Base-by-base conservation (phyloP, 1,139 yeast species). In the Suhomyces wounanorum region DNA sequence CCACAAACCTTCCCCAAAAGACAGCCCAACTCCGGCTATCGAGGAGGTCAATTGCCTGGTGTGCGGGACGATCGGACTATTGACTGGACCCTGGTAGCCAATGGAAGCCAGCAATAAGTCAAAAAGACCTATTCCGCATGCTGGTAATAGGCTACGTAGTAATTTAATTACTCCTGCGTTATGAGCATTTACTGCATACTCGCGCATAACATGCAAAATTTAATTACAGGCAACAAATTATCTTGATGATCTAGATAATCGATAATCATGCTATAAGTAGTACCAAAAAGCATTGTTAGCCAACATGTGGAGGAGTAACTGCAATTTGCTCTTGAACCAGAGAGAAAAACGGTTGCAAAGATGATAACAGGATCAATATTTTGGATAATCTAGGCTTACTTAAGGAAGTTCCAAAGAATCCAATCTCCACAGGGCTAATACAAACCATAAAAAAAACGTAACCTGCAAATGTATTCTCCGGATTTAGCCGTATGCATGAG, bases 231-330 rank as follows among this genome's bases (percentile, higher is more conserved):
- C 6, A 21, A 21, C 23, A 28, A 17, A 28, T 49, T 39, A 51
- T 51, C 54, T 51, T 26, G 54, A 51, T 51, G 48, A 51, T 51
- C 54, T 42, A 51, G 52, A 49, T 49, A 44, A 49, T 28, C 17
- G n/a, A n/a, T n/a, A n/a, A n/a, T n/a, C n/a, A n/a, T n/a, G n/a
- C n/a, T n/a, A n/a, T n/a, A n/a, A n/a, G n/a, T n/a, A n/a, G n/a
- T n/a, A n/a, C n/a, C n/a, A 21, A 21, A 21, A 6, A 21, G 23
- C 23, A 21, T 21, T 6, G 23, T 3, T 21, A 6, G 23, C 23
- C 23, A n/a, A n/a, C n/a, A n/a, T n/a, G n/a, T n/a, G n/a, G n/a
- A n/a, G n/a, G n/a, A n/a, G n/a, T n/a, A n/a, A n/a, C n/a, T n/a
- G n/a, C n/a, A n/a, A n/a, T n/a, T n/a, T n/a, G n/a, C n/a, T n/a